Percentiles rank a stretch among this genome's conserved stretches.
Evolutionary conservation across 2,329 filamentous ascomycete genomes (phyloP).

Genomic region (Fusarium mangiferae): DNA sequence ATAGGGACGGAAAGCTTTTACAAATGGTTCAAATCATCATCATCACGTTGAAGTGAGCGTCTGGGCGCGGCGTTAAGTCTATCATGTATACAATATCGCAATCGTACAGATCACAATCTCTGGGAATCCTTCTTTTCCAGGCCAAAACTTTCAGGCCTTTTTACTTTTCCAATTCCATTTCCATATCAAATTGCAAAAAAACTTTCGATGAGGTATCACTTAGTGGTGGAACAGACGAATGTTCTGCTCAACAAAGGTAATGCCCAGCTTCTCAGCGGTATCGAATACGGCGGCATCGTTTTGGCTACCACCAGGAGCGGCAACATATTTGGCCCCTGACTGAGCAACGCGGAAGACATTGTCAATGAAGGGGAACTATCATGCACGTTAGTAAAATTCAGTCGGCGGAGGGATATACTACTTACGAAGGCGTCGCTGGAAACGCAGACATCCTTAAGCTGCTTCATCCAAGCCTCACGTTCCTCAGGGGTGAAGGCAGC

Average conservation of each 20-base stretch:
- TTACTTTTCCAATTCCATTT: constrained; percentile 25
- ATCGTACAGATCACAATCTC: constrained; percentile 29
- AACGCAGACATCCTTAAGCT: constrained; percentile 84
- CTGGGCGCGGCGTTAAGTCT: constrained; percentile 37
- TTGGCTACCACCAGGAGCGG: constrained; percentile 89
- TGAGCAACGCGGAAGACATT: constrained; percentile 92
- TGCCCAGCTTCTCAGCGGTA: constrained; percentile 89
- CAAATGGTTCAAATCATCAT: constrained; percentile 28
- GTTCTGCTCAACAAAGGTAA: constrained; percentile 96
- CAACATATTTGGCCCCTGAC: constrained; percentile 95
- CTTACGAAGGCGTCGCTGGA: constrained; percentile 96
- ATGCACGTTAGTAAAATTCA: constrained; percentile 36
- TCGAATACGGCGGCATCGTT: constrained; percentile 85
- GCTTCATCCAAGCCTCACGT: constrained; percentile 84
- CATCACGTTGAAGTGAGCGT: constrained; percentile 40
- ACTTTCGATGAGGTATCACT: constrained; percentile 28
- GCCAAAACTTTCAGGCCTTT: background rate
- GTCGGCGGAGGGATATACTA: constrained; percentile 36
- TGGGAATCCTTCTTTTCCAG: constrained; percentile 13
- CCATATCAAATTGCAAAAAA: constrained; percentile 14
- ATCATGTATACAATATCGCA: constrained; percentile 38
- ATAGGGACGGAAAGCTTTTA: background rate
- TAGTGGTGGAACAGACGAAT: constrained; percentile 62
- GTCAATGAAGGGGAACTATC: constrained; percentile 95
- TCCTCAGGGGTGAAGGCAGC: constrained; percentile 84